Conservation (phyloP, 371 early-diverging fungal species). For the Mortierella sp. region DNA sequence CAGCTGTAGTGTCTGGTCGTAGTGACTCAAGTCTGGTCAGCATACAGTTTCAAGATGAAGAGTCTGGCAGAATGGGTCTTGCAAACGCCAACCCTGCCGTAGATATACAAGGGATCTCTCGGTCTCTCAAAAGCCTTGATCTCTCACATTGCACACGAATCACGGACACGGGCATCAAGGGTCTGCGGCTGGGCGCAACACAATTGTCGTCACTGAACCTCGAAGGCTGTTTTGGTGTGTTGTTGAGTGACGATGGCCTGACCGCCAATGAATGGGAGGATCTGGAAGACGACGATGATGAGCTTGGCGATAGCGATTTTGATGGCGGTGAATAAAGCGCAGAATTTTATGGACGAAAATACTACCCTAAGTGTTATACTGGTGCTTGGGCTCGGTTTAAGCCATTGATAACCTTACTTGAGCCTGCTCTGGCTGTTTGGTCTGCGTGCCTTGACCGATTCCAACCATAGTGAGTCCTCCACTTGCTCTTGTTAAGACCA, state of each 20-base stretch:
- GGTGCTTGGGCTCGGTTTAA: too few relatives aligned
- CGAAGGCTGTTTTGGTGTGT: slow-evolving; percentile 46
- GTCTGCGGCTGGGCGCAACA: slow-evolving; percentile 15
- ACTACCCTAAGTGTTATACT: not conserved
- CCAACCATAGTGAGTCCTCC: too few relatives aligned
- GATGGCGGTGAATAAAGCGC: too few relatives aligned
- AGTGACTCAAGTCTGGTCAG: not conserved
- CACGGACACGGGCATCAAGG: slow-evolving; percentile 27
- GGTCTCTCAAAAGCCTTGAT: slow-evolving; percentile 32
- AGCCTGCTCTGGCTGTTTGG: too few relatives aligned
- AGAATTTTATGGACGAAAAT: too few relatives aligned
- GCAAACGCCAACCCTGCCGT: too few relatives aligned
- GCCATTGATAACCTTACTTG: too few relatives aligned
- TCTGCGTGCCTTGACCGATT: too few relatives aligned
- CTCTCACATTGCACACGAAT: slow-evolving; percentile 39
- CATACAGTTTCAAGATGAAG: not conserved
- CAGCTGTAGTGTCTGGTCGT: not conserved
- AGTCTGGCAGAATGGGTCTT: not conserved
- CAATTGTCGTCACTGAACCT: slow-evolving; percentile 23
- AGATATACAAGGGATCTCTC: slow-evolving; percentile 16
- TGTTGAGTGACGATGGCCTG: slow-evolving; percentile 16
- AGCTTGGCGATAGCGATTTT: too few relatives aligned
- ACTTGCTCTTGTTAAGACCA: too few relatives aligned
- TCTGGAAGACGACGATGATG: slow-evolving; percentile 12
- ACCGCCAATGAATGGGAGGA: slow-evolving; percentile 44